A percentile compares a stretch with the other conserved stretches of the same genome.
phyloP scores from a whole-genome alignment of 306 rosid genomes.

The Begonia loranthoides region DNA sequence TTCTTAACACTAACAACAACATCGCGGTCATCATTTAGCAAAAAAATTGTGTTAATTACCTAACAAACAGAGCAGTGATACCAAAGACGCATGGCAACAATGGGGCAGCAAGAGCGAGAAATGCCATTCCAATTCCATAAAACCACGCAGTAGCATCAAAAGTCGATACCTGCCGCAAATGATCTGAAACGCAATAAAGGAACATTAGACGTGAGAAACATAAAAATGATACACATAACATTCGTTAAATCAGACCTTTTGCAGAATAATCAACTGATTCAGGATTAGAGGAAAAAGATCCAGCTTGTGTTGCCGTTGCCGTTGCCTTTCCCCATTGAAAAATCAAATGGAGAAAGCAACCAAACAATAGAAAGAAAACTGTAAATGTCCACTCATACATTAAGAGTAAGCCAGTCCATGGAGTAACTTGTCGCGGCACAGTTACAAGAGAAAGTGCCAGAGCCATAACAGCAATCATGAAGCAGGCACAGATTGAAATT shows the following conservation, averaged over 20 bases:
- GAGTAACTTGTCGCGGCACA: slow-evolving; percentile 88
- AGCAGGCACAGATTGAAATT: slow-evolving; percentile 47
- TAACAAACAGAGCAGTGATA: slow-evolving; percentile 73
- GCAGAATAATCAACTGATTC: slow-evolving; percentile 54
- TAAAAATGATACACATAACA: too few species aligned
- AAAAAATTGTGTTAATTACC: slow-evolving; percentile 25
- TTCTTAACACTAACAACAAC: too few species aligned
- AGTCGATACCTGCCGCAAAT: slow-evolving; percentile 52
- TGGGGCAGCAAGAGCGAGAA: slow-evolving; percentile 81
- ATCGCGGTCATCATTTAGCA: too few species aligned
- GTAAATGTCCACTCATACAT: slow-evolving; percentile 96
- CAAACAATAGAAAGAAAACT: slow-evolving; percentile 56
- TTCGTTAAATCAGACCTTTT: slow-evolving; percentile 34
- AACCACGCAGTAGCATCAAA: slow-evolving; percentile 47
- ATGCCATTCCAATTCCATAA: slow-evolving; percentile 74
- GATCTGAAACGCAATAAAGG: slow-evolving; percentile 37
- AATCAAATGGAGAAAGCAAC: slow-evolving; percentile 65
- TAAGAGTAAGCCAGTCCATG: slow-evolving; percentile 96
- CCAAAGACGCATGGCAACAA: slow-evolving; percentile 79
- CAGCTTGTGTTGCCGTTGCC: slow-evolving; percentile 37
- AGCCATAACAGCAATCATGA: slow-evolving; percentile 46
- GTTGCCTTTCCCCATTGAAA: slow-evolving; percentile 62
- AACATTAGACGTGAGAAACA: background rate
- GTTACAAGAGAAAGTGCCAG: slow-evolving; percentile 48
- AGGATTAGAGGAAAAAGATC: slow-evolving; percentile 34